Percentiles rank a stretch among this genome's conserved stretches.
Evolutionary conservation across 495 filamentous ascomycete genomes (phyloP).

Genomic region (Xylaria longipes): DNA sequence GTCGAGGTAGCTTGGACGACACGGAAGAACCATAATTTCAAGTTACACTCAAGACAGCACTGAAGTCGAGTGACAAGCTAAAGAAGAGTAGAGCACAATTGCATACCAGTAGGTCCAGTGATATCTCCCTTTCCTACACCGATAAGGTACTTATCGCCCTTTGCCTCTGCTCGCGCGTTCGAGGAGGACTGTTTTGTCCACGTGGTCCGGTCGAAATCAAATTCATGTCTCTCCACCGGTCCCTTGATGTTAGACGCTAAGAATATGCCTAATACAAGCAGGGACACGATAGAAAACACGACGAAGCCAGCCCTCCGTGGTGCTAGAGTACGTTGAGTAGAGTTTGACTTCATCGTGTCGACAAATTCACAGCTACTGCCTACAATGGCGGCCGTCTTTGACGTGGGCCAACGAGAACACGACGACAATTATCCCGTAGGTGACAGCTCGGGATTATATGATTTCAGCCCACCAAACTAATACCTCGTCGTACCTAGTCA

Average conservation of each 20-base stretch:
- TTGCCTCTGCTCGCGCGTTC: constrained; percentile 36
- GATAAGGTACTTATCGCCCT: constrained; percentile 69
- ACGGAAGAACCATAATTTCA: background rate
- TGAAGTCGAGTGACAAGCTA: constrained; percentile 7
- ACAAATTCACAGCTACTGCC: constrained; percentile 12
- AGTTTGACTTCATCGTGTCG: constrained; percentile 14
- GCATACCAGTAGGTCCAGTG: constrained; percentile 68
- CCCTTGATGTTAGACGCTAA: constrained; percentile 30
- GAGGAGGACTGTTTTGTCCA: constrained; percentile 25
- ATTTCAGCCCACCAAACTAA: constrained; percentile 14
- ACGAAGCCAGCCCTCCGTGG: constrained; percentile 27
- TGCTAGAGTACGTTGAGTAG: constrained; percentile 9
- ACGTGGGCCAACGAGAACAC: background rate
- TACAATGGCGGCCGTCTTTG: background rate
- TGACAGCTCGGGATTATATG: constrained; percentile 14
- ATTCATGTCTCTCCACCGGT: constrained; percentile 18
- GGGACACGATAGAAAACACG: constrained; percentile 36
- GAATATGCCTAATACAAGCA: constrained; percentile 36
- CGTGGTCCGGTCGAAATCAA: constrained; percentile 25
- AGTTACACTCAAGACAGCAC: background rate
- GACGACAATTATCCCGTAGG: background rate
- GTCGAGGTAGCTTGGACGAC: background rate
- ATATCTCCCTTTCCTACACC: constrained; percentile 95
- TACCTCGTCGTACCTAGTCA: background rate
- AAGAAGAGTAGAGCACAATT: constrained; percentile 56